Percentiles rank a stretch among this genome's conserved stretches.
phyloP scores from a whole-genome alignment of 2,329 filamentous ascomycete species.

The Ophiostoma piceae region DNA sequence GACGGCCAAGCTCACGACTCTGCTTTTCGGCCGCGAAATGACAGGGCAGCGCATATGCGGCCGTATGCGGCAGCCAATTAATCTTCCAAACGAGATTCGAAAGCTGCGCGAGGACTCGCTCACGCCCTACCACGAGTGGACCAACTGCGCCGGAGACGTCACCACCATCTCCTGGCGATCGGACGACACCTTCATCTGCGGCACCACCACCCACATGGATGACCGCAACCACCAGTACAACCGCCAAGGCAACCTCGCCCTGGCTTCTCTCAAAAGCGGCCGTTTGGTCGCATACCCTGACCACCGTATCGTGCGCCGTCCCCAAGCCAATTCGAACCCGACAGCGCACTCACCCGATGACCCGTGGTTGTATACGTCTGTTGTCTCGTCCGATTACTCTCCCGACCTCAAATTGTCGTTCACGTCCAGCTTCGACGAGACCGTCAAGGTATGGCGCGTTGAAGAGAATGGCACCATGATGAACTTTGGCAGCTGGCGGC shows the following conservation, averaged over 20 bases:
- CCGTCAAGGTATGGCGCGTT: conserved; percentile 55
- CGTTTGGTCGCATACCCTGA: conserved; percentile 49
- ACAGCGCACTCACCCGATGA: conserved; percentile 57
- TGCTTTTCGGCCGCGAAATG: conserved; percentile 48
- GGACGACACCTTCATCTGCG: conserved; percentile 52
- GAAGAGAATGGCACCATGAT: conserved; percentile 38
- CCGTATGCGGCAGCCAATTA: conserved; percentile 38
- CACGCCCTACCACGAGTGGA: conserved; percentile 50
- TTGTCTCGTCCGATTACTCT: conserved; percentile 57
- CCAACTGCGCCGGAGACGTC: conserved; percentile 58
- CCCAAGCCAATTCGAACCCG: conserved; percentile 44
- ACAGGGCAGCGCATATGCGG: conserved; percentile 38
- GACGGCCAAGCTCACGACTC: conserved; percentile 35
- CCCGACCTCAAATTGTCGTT: conserved; percentile 43
- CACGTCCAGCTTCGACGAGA: conserved; percentile 58
- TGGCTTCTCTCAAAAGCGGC: conserved; percentile 46
- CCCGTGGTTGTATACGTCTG: conserved; percentile 59
- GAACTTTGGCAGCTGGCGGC: conserved; percentile 48
- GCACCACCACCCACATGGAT: conserved; percentile 59
- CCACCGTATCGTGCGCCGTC: conserved; percentile 48
- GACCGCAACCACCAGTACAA: conserved; percentile 62
- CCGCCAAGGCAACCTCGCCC: conserved; percentile 55
- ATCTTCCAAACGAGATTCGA: conserved; percentile 44
- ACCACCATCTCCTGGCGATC: conserved; percentile 54
- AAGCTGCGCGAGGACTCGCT: conserved; percentile 49